A percentile compares a stretch with the other conserved stretches of the same genome.
phyloP scores from a whole-genome alignment of 2,329 filamentous ascomycete genomes.

The Xylariaceae sp. region DNA sequence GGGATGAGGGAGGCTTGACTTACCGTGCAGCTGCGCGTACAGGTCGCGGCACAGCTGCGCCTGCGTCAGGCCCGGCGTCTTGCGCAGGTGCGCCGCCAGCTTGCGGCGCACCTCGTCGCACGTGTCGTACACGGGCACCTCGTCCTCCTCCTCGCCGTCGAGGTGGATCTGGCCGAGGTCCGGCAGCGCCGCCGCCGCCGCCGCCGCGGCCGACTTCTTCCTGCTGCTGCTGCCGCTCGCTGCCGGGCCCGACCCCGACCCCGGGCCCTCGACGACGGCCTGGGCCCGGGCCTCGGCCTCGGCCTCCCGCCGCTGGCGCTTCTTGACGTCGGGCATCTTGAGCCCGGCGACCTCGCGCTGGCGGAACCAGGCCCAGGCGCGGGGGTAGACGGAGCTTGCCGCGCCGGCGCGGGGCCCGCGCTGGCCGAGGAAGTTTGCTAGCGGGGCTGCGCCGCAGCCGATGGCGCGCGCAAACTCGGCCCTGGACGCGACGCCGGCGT shows the following conservation, averaged over 20 bases:
- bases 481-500: slow-evolving; percentile 18
- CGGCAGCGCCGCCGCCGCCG: slow-evolving; percentile 9
- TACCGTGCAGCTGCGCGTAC: slow-evolving; percentile 26
- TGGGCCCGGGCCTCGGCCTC: slow-evolving; percentile 4
- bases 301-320: slow-evolving; percentile 13
- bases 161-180: slow-evolving; percentile 35
- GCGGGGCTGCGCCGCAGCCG: slow-evolving; percentile 2
- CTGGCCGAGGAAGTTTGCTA: slow-evolving; percentile 12
- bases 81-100: slow-evolving; percentile 45
- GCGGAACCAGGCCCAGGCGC: slow-evolving; percentile 17
- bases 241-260: neutral
- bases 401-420: slow-evolving; percentile 10
- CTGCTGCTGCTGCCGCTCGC: neutral
- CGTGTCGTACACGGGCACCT: slow-evolving; percentile 44
- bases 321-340: slow-evolving; percentile 18
- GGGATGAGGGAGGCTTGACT: too few species aligned
- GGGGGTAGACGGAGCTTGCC: slow-evolving; percentile 6
- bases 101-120: slow-evolving; percentile 52
- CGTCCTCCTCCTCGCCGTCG: slow-evolving; percentile 32
- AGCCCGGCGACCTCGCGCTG: slow-evolving; percentile 16
- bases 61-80: slow-evolving; percentile 36
- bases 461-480: slow-evolving; percentile 15
- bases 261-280: neutral
- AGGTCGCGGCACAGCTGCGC: slow-evolving; percentile 40
- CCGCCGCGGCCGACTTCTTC: slow-evolving; percentile 1